Evolutionary conservation across 2,329 filamentous ascomycete species (phyloP).

Genomic region (Berkeleyomyces basicola): DNA sequence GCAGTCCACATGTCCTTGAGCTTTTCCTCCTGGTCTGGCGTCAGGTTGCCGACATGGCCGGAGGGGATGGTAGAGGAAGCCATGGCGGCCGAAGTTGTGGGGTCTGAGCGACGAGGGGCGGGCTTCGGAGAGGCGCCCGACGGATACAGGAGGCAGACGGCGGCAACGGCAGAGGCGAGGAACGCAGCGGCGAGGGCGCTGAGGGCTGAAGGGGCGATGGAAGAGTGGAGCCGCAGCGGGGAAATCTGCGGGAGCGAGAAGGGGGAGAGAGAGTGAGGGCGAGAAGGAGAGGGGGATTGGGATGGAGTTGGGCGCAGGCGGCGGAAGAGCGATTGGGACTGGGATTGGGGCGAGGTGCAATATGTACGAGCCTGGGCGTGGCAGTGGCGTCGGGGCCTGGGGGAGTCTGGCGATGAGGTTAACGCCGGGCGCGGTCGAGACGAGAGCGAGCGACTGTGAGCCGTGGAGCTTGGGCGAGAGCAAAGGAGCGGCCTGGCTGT

Average conservation of each 20-base stretch:
- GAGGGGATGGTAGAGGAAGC: conserved; percentile 30
- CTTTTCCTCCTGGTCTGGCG: conserved; percentile 76
- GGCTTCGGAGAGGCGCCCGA: not conserved
- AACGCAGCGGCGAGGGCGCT: not conserved
- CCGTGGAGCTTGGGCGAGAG: too few species aligned
- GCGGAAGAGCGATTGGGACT: too few species aligned
- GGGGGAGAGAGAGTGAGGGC: not conserved
- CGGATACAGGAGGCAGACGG: not conserved
- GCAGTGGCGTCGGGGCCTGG: not conserved
- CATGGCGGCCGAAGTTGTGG: not conserved
- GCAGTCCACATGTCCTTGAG: conserved; percentile 73
- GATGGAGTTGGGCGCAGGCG: not conserved
- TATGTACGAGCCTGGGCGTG: not conserved
- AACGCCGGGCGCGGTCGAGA: not conserved
- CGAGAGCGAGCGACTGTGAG: too few species aligned
- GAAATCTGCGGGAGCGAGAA: not conserved
- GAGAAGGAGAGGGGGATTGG: not conserved
- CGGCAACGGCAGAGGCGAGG: not conserved
- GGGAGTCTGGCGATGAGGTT: not conserved
- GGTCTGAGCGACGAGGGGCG: not conserved
- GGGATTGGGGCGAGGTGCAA: not conserved
- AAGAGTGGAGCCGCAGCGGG: conserved; percentile 8
- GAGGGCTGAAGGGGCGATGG: not conserved
- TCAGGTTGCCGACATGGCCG: conserved; percentile 73
- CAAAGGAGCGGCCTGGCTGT: not conserved